phyloP scores from a whole-genome alignment of 2,329 filamentous ascomycete species.

The Cladosporium sp. region DNA sequence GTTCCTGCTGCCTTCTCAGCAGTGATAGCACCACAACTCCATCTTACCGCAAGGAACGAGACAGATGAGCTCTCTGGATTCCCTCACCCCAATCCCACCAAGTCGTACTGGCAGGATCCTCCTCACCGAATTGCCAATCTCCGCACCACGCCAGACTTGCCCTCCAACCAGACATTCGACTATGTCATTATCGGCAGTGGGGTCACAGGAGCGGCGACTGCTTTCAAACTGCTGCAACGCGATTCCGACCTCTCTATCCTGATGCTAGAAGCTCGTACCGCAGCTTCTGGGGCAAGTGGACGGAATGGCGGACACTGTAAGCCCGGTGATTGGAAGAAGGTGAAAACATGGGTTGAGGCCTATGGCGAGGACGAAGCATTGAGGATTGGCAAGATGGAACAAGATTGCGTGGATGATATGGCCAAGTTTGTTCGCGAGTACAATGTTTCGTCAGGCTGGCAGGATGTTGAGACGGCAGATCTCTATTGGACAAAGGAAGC shows the following conservation, averaged over 20 bases:
- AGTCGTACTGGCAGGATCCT: conserved; percentile 47
- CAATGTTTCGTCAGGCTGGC: conserved; percentile 53
- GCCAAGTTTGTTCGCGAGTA: conserved; percentile 56
- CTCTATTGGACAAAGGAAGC: conserved; percentile 56
- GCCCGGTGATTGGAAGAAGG: conserved; percentile 50
- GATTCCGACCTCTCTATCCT: conserved; percentile 20
- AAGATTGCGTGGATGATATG: conserved; percentile 54
- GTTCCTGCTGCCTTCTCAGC: neutral
- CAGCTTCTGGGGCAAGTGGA: conserved; percentile 26
- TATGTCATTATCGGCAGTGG: conserved; percentile 33
- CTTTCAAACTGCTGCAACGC: conserved; percentile 25
- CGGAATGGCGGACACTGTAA: conserved; percentile 27
- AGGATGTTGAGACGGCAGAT: conserved; percentile 58
- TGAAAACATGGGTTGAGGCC: conserved; percentile 48
- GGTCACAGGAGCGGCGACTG: conserved; percentile 26
- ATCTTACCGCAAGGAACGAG: conserved; percentile 1
- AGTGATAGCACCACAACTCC: neutral
- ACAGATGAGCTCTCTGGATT: conserved; percentile 26
- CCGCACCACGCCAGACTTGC: conserved; percentile 30
- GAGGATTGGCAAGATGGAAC: conserved; percentile 45
- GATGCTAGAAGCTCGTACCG: conserved; percentile 27
- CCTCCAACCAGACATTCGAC: conserved; percentile 33
- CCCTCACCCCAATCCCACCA: conserved; percentile 39
- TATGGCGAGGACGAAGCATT: conserved; percentile 55
- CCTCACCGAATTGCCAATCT: conserved; percentile 41